These are phyloP conservation scores for Talaromyces sp. DNA, from an alignment of 2,329 filamentous ascomycete species.

Conservation along the genomic window DNA sequence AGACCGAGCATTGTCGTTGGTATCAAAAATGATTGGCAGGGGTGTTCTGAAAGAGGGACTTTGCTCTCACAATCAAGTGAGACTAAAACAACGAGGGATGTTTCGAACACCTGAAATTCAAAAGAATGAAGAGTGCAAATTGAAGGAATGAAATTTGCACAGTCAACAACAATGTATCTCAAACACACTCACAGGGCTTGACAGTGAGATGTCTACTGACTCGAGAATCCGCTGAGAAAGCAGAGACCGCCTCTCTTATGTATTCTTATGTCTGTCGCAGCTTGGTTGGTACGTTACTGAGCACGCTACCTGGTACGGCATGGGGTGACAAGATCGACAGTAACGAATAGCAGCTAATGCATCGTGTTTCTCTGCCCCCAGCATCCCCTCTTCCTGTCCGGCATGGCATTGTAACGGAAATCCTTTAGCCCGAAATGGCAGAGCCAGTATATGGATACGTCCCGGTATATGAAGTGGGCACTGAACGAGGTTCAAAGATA, in stretches of 20 bases:
- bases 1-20: slow-evolving; percentile 11
- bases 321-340: slow-evolving; percentile 8
- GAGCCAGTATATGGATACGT: background rate
- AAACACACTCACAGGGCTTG: background rate
- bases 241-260: background rate
- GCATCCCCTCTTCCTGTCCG: background rate
- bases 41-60: slow-evolving; percentile 1
- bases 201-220: background rate
- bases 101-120: slow-evolving; percentile 14
- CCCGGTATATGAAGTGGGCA: background rate
- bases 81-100: background rate
- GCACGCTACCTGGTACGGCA: background rate
- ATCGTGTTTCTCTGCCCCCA: background rate
- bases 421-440: background rate
- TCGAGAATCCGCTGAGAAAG: background rate
- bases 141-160: slow-evolving; percentile 6
- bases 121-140: slow-evolving; percentile 1
- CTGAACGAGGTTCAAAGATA: background rate
- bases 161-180: background rate
- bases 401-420: background rate
- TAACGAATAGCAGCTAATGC: slow-evolving; percentile 6
- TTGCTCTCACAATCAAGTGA: background rate
- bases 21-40: background rate
- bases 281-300: background rate
- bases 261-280: background rate